A percentile compares a stretch with the other conserved stretches of the same genome.
phyloP scores from a whole-genome alignment of 129 eudicot species.

The Chrysanthemum makinoi region DNA sequence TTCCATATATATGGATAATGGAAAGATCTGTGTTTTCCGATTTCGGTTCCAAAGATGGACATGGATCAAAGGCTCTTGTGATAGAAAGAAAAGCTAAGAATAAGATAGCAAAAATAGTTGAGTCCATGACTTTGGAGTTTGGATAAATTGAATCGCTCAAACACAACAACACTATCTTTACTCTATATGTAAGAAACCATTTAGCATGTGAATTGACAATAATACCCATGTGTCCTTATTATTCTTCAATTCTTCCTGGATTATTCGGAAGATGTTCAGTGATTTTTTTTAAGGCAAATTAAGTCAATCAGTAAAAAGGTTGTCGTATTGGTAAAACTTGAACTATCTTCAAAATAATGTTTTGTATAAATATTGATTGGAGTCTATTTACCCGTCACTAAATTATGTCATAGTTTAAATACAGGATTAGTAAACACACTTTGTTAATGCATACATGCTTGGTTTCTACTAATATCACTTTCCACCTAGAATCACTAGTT shows the following conservation, averaged over 20 bases:
- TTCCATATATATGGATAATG: slow-evolving; percentile 68
- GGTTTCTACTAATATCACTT: too few relatives aligned
- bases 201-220: slow-evolving; percentile 8
- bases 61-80: slow-evolving; percentile 49
- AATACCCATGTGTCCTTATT: slow-evolving; percentile 17
- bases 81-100: slow-evolving; percentile 42
- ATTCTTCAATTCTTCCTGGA: not conserved
- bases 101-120: slow-evolving; percentile 37
- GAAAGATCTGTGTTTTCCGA: slow-evolving; percentile 56
- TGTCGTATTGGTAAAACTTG: not conserved
- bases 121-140: slow-evolving; percentile 36
- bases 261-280: slow-evolving; percentile 10
- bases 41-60: slow-evolving; percentile 44
- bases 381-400: too few relatives aligned
- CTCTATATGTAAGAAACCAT: slow-evolving; percentile 17
- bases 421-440: too few relatives aligned
- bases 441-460: too few relatives aligned
- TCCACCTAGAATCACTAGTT: too few relatives aligned
- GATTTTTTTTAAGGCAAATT: slow-evolving; percentile 1
- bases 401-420: too few relatives aligned
- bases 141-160: slow-evolving; percentile 7
- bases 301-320: slow-evolving; percentile 10
- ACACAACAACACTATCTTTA: not conserved
- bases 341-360: not conserved
- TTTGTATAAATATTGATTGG: not conserved